Base-by-base conservation (phyloP, 2,329 filamentous ascomycete species). In the Thelonectria discophora region DNA sequence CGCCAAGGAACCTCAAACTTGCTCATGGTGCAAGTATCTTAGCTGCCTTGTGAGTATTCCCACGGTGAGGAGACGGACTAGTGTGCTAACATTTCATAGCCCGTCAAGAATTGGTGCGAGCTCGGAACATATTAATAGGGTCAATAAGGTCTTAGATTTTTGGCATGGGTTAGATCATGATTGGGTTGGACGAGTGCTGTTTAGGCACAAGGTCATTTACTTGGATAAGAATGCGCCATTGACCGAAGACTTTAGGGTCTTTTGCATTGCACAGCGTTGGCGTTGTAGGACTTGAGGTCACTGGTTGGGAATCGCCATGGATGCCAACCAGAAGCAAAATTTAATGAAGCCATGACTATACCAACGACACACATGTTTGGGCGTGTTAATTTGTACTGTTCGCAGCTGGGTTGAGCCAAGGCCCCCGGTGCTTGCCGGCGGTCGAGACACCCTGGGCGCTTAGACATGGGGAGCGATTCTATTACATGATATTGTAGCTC, bases 1-100 rank as follows among this genome's bases (percentile, higher is more conserved):
- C 79, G 86, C 86, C 34, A 37, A 37, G 65, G 89, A 58, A 75
- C 85, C 86, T 61, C 87, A 88, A 50, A 88, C 85, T 30, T 99
- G 95, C 77, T 82, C 79, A 11, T 99, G 95, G 95, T 99, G 95
- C 83, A 95, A 96, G 81, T 95, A 97, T 73, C 79, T 99, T 70
- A 96, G 91, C 76, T 99, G 95, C 74, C 79, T 99, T 79, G 92
- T 95, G 81, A 86, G 92, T 89, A 48, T 43, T 11, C 27, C 46
- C 7, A n/a, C 15, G 32, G 13, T 6, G 5, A 2, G 9, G 10
- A 30, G 7, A 17, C 45, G 1, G 15, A 27, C 9, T 5, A 10
- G 17, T 27, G 47, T 52, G 40, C 73, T 77, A 68, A 77, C 63
- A 40, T 30, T 9, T 18, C 34, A 40, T 55, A 89, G 86, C 84